Base-by-base conservation (phyloP, 2,329 filamentous ascomycete genomes). In the Apiospora phragmitis region DNA sequence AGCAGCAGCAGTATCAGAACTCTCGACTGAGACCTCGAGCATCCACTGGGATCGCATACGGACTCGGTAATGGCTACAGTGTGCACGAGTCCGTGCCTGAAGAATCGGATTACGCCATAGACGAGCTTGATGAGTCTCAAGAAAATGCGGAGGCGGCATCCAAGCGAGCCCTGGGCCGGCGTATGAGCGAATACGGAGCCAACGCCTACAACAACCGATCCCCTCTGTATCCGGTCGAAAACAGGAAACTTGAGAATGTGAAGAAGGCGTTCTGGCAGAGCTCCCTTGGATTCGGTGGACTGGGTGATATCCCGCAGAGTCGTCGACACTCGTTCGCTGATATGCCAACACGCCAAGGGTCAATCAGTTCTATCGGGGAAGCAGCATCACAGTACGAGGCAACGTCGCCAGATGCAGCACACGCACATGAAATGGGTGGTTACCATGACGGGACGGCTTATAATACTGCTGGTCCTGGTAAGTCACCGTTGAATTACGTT, bases 321-420 rank as follows among this genome's bases (percentile, higher is more conserved):
- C 88, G 93, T 71, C 90, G 93, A 38, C 93, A 95, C 80, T 95
- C 93, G 1, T 94, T 96, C 77, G 93, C 90, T 68, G 91, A 91
- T 75, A 86, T 91, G 76, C 89, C 88, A 38, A 90, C 89, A 35
- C 86, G 90, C 18, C 90, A 92, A 74, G 87, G 85, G 2, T 91
- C 90, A 3, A 88, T 91, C 73, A 87, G 88, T 75, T 91, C 89
- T 38, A 82, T 89, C 68, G 85, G 85, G 67, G 89, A 91, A 75
- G 79, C 84, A 66, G 80, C 82, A 49, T 79, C 84, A 4, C 76
- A 83, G 12, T 81, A 89, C 29, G 88, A 90, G 24, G 78, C 81
- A 12, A 80, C 81, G 2, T 77, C 81, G 21, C 81, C 83, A 24
- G 87, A 89, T 16, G 78, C 78, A 42, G 80, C 84, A 70, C 80